Evolutionary conservation across 805 yeast species (phyloP), one percentile per base, ranked within the genome.

Genomic region (Lipomyces chichibuensis): DNA sequence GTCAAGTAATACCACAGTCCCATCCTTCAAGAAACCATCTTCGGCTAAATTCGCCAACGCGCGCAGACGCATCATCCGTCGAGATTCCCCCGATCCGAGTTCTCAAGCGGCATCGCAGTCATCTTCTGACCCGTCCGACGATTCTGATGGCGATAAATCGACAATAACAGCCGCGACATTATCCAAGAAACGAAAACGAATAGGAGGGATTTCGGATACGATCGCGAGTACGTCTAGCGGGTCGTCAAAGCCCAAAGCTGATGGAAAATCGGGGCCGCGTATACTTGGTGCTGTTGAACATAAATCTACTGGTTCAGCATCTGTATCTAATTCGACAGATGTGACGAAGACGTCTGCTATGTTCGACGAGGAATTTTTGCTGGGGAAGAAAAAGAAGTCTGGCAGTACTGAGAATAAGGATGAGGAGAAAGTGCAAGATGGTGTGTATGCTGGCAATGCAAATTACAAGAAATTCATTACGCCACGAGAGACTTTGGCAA

Each of bases 271-370:
- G 2, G 64, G 61, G 46, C 57, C 71, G 53, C 57, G 46, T 2
- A 62, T 71, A 11, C 13, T 71, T 23, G 73, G 73, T 8, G 56
- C 69, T 2, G 43, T 65, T 3, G 65, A 65, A 35, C 32, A 33
- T 43, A 37, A 14, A 4, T 49, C 35, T 13, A 35, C 29, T 6
- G 62, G 71, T 6, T 37, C 57, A 9, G 43, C 53, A 11, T 57
- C 59, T 29, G 63, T 67, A 75, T 8, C 61, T 74, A 25, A 75
- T 65, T 29, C 71, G n/a, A 62, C 74, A 3, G 77, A 73, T 29
- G 74, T 76, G 33, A 72, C 75, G 2, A 74, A 72, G 57, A 72
- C 67, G 39, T 64, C 71, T 64, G 65, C 68, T 9, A 61, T 75
- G 35, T 71, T 65, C 60, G 72, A 62, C 33, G 72, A 65, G 20